Conservation (phyloP, 345 rosid species). For the Isatis tinctoria region DNA sequence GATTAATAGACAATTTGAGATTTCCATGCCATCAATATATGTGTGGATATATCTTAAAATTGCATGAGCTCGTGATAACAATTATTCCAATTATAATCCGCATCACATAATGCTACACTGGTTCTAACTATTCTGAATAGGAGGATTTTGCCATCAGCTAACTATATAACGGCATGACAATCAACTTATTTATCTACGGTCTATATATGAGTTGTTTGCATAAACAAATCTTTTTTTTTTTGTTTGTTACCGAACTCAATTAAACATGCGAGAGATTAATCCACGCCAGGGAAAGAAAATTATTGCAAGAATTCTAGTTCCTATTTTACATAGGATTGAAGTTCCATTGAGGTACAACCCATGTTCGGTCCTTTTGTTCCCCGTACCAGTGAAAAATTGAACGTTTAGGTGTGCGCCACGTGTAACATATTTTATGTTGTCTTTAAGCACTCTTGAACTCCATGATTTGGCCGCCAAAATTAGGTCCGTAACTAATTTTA, state of each 20-base stretch:
- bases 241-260: neutral
- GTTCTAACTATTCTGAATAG: neutral
- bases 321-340: neutral
- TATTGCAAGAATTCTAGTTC: neutral
- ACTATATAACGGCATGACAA: neutral
- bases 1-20: neutral
- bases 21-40: neutral
- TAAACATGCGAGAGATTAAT: neutral
- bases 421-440: slow-evolving; percentile 30
- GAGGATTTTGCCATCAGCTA: neutral
- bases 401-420: slow-evolving; percentile 27
- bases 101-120: neutral
- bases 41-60: neutral
- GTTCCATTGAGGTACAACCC: neutral
- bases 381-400: slow-evolving; percentile 21
- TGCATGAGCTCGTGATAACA: neutral
- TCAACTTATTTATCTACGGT: neutral
- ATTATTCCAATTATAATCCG: neutral
- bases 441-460: slow-evolving; percentile 12
- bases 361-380: slow-evolving; percentile 14
- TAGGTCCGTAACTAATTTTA: slow-evolving; percentile 25
- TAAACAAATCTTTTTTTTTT: neutral
- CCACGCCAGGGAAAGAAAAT: neutral
- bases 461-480: slow-evolving; percentile 37
- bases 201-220: neutral